Base-by-base conservation (phyloP, 2,329 filamentous ascomycete species). In the Epicoccum sorghinum region DNA sequence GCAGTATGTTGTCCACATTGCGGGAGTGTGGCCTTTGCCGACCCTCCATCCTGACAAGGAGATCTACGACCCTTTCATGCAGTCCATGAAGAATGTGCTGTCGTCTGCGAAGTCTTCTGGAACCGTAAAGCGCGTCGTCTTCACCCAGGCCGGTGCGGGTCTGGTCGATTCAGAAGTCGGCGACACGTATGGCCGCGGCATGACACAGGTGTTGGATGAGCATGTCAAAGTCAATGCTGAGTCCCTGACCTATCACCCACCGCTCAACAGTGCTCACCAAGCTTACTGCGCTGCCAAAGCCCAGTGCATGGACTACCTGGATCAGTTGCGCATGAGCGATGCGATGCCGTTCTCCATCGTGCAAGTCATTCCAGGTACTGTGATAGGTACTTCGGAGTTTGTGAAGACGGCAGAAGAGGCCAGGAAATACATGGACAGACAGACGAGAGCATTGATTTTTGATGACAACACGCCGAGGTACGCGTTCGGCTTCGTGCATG, bases 261-360 rank as follows among this genome's bases (percentile, higher is more conserved):
- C 70, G 1, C 57, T 73, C 3, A 41, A 55, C 4, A 69, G 69
- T 6, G 29, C 67, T 1, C 71, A 74, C 46, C 67, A 73, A 29
- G 70, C 71, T 1, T 74, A 74, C 49, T 69, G 62, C 47, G 64
- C 64, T 1, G 65, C 69, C 39, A 74, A 74, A 60, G 69, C 71
- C 0, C 64, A 70, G 43, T 72, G 68, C 41, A 74, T 74, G 65
- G 51, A 46, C 6, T 61, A 66, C 37, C 68, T 74, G n/a, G 58
- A 66, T 4, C 42, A 55, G 3, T 47, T 70, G 1, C 56, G 50
- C 14, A 24, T 30, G 3, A 43, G 51, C 22, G n/a, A 36, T 1
- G 44, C 33, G n/a, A 18, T 57, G n/a, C 60, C 66, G 0, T 72
- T 70, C 39, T 68, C 65, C 1, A 67, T 74, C 24, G 59, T 62